phyloP scores from a whole-genome alignment of 2,329 filamentous ascomycete species.

The Aspergillus latus region DNA sequence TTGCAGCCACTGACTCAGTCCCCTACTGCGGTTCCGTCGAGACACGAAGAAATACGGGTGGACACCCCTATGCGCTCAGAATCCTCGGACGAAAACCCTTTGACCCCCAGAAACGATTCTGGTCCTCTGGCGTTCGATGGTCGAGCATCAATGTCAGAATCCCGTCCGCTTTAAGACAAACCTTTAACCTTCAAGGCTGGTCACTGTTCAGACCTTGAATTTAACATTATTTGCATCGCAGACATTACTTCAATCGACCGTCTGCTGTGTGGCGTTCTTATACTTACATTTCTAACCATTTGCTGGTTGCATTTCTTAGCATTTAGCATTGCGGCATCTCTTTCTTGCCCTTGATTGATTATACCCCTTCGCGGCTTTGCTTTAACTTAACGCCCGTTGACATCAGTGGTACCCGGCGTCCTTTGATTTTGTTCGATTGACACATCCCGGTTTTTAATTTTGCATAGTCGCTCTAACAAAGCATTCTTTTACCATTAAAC shows the following conservation, averaged over 20 bases:
- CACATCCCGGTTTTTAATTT: neutral
- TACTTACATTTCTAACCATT: neutral
- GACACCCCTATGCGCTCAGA: slow-evolving; percentile 40
- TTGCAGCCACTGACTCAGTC: slow-evolving; percentile 31
- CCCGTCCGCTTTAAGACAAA: neutral
- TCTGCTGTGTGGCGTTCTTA: neutral
- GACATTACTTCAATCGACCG: neutral
- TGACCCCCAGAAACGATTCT: slow-evolving; percentile 89
- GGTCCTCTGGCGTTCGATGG: slow-evolving; percentile 94
- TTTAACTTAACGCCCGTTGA: neutral
- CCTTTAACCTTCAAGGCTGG: neutral
- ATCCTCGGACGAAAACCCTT: slow-evolving; percentile 62
- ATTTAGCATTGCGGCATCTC: slow-evolving; percentile 16
- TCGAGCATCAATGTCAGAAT: slow-evolving; percentile 52
- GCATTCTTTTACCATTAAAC: neutral
- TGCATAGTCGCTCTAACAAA: slow-evolving; percentile 3
- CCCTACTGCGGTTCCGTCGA: slow-evolving; percentile 23
- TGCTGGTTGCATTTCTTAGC: slow-evolving; percentile 6
- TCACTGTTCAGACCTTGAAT: neutral
- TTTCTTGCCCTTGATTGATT: slow-evolving; percentile 9
- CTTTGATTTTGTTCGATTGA: neutral
- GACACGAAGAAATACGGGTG: slow-evolving; percentile 30
- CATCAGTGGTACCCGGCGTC: neutral
- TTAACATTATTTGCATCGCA: neutral
- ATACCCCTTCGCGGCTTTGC: slow-evolving; percentile 19